A percentile compares a stretch with the other conserved stretches of the same genome.
These are phyloP conservation scores for Leishmania major DNA, from an alignment of 208 protist species.

Conservation along the genomic window DNA sequence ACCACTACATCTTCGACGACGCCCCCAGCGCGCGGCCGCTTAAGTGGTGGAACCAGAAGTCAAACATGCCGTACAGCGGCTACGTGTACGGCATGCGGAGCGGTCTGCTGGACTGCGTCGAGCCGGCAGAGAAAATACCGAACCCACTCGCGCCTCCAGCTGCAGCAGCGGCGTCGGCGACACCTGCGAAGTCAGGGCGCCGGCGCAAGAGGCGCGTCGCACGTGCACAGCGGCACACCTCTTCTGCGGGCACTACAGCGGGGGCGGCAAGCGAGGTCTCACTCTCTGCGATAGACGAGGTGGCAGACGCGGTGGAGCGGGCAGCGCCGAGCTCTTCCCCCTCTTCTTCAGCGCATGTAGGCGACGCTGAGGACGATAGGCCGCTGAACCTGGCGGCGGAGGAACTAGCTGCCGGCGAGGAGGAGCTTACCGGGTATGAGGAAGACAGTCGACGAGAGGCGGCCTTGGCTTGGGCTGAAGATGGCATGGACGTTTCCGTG, in stretches of 20 bases:
- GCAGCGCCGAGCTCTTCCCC: background rate
- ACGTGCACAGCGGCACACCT: background rate
- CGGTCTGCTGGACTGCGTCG: slow-evolving; percentile 59
- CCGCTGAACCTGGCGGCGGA: slow-evolving; percentile 8
- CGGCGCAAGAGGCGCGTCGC: slow-evolving; percentile 2
- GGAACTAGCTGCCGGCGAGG: slow-evolving; percentile 8
- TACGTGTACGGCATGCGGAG: slow-evolving; percentile 83
- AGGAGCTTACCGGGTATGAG: slow-evolving; percentile 13
- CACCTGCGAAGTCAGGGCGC: slow-evolving; percentile 3
- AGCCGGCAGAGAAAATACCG: slow-evolving; percentile 49
- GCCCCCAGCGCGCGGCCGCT: slow-evolving; percentile 75
- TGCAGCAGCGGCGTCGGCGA: background rate
- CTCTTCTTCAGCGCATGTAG: background rate
- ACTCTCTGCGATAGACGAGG: background rate
- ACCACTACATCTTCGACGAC: slow-evolving; percentile 89
- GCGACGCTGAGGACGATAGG: background rate
- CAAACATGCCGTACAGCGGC: slow-evolving; percentile 88
- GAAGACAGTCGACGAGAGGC: slow-evolving; percentile 6
- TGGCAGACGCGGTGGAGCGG: background rate
- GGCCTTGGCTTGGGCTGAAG: slow-evolving; percentile 13
- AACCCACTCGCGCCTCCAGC: slow-evolving; percentile 67
- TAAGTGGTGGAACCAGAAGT: slow-evolving; percentile 92
- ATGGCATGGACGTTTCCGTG: slow-evolving; percentile 11
- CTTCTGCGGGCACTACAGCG: background rate
- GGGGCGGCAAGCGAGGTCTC: background rate